Base-by-base conservation (phyloP, 306 rosid species). In the Trichosanthes truncata region DNA sequence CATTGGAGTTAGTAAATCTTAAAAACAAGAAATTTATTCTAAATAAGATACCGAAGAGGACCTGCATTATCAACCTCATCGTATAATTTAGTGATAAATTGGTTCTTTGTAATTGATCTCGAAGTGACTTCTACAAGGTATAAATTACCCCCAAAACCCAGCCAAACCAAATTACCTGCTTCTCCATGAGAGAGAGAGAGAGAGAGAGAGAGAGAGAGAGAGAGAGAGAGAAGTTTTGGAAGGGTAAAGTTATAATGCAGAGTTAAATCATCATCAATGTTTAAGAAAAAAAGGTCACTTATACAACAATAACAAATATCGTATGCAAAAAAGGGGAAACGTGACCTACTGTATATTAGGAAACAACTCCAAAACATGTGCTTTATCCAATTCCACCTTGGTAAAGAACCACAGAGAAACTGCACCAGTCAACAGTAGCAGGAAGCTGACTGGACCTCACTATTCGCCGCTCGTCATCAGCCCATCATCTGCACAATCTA, bases 401-500 rank as follows among this genome's bases (percentile, higher is more conserved):
- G 3, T 25, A 72, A 72, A 46, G 14, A 25, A 26, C 26, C n/a
- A 4, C 41, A 33, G 6, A n/a, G 7, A 29, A 74, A 29, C 78
- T 49, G 18, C 23, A 49, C 56, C 61, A 29, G 78, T 51, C 78
- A 31, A 74, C 57, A 35, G 55, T 69, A 11, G 18, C 45, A 74
- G 45, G 15, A 18, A 74, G 43, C 45, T 65, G 61, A 49, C 38
- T 1, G 36, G 36, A 48, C 26, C 69, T 36, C 17, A 4, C 53
- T 68, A 79, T 38, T 67, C 17, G 49, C 74, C 15, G 9, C 1
- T 1, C 49, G 5, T 67, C 49, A 65, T 67, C 77, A 49, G 41
- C 76, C 82, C 82, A 79, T 79, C 82, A 79, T 79, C 76, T 79
- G 82, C 77, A 67, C 12, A 14, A 18, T 52, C 31, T 10, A 26